Base-by-base conservation (phyloP, 179 eudicot genomes). In the Dionaea muscipula region DNA sequence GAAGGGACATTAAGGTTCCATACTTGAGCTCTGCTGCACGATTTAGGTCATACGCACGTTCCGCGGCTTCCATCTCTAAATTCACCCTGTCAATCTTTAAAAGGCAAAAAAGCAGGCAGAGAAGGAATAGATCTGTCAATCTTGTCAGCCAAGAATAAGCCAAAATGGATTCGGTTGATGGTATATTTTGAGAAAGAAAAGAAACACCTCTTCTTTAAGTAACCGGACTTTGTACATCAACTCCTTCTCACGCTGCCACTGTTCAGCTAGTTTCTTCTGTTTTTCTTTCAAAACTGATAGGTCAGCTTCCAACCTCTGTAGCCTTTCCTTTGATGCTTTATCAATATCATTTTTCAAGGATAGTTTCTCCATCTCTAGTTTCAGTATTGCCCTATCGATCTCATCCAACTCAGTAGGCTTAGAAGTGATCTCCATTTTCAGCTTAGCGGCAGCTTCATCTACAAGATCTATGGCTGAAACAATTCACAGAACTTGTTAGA, bases 11-110 rank as follows among this genome's bases (percentile, higher is more conserved):
- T 54, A 91, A 36, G 4, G 95, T 87, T 36, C 98, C 98, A 38
- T 91, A 91, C 68, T 87, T 91, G 46, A 91, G 98, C 75, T 91
- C 98, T n/a, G 98, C 91, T 36, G 98, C 98, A 63, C 98, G 98
- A 63, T 64, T 91, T 33, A 91, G 81, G 72, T 91, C 71, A 57
- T 91, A 91, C 57, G 87, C 98, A 25, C 95, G 98, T 49, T 91
- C 98, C 35, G 95, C 98, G 59, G 95, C 98, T 84, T 91, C 95
- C 94, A 87, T 82, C 79, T 91, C 98, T 52, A 78, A 66, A 66
- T 84, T 91, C 40, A 91, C 98, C 66, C 98, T 81, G 72, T 91
- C 98, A 63, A 91, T 84, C 98, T 91, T 63, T 51, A 56, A 40
- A 22, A 7, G 36, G 14, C 8, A 33, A 28, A n/a, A 16, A 60